Evolutionary conservation across 208 protist genomes (phyloP).

Genomic region (Tritrichomonas musculus): DNA sequence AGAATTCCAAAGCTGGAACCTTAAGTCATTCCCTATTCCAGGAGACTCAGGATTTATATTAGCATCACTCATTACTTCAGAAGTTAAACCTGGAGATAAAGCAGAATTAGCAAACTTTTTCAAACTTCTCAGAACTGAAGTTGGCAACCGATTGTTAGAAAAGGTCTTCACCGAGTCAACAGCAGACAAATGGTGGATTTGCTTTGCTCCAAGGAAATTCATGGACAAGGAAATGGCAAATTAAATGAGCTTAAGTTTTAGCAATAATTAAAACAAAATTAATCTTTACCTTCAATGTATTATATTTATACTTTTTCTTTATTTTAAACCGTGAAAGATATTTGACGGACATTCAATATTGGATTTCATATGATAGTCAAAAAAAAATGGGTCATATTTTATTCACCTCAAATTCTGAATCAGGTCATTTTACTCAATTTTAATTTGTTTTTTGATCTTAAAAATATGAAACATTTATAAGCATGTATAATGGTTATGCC

Average conservation of each 20-base stretch:
- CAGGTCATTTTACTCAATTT: no score
- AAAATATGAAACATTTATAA: no score
- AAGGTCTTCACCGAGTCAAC: neutral
- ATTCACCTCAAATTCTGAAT: no score
- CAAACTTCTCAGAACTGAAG: neutral
- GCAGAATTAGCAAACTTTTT: neutral
- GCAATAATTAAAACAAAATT: no score
- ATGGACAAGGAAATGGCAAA: slow-evolving; percentile 32
- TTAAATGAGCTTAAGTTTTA: neutral
- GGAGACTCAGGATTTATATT: neutral
- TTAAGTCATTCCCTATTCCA: slow-evolving; percentile 5
- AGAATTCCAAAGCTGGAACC: neutral
- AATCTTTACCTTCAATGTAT: no score
- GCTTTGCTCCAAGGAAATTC: neutral
- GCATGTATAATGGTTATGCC: no score
- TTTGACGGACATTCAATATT: no score
- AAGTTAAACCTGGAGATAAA: neutral
- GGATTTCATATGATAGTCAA: no score
- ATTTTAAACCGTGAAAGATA: no score
- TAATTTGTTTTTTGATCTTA: no score
- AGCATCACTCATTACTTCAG: neutral
- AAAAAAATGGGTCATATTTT: no score
- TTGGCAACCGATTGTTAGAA: neutral
- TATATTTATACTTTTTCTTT: no score
- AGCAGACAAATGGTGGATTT: slow-evolving; percentile 29